phyloP scores from a whole-genome alignment of 495 filamentous ascomycete species.

The Penicillium coprophilum region DNA sequence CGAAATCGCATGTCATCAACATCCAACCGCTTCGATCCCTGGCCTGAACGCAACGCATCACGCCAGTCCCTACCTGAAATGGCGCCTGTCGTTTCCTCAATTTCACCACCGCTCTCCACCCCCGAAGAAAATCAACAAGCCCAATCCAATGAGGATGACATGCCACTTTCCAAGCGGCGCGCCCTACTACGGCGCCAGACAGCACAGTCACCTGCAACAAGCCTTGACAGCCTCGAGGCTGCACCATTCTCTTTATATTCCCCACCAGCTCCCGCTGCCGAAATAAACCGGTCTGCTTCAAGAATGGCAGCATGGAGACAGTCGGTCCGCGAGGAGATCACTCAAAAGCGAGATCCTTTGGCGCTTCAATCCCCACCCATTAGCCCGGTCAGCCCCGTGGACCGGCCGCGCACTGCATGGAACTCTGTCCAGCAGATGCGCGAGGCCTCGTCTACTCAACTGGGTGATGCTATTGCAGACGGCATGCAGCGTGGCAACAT shows the following conservation, averaged over 20 bases:
- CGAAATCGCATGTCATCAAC: constrained; percentile 41
- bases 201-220: constrained; percentile 16
- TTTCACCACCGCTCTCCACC: constrained; percentile 21
- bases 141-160: constrained; percentile 54
- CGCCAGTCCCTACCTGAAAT: constrained; percentile 26
- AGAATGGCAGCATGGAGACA: constrained; percentile 75
- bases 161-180: constrained; percentile 71
- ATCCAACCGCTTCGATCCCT: constrained; percentile 41
- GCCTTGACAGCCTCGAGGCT: constrained; percentile 18
- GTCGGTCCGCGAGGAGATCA: constrained; percentile 64
- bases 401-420: constrained; percentile 25
- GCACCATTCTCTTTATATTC: constrained; percentile 16
- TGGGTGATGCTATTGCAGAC: constrained; percentile 59
- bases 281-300: constrained; percentile 52
- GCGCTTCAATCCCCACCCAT: constrained; percentile 15
- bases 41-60: constrained; percentile 31
- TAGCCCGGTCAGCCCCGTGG: constrained; percentile 12
- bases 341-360: constrained; percentile 42
- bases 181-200: constrained; percentile 47
- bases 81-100: constrained; percentile 10
- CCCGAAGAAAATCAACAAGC: constrained; percentile 35
- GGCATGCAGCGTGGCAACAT: constrained; percentile 76
- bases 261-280: constrained; percentile 14
- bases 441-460: constrained; percentile 36
- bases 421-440: constrained; percentile 33